phyloP scores from a whole-genome alignment of 495 filamentous ascomycete species.

The Daldinia vernicosa region DNA sequence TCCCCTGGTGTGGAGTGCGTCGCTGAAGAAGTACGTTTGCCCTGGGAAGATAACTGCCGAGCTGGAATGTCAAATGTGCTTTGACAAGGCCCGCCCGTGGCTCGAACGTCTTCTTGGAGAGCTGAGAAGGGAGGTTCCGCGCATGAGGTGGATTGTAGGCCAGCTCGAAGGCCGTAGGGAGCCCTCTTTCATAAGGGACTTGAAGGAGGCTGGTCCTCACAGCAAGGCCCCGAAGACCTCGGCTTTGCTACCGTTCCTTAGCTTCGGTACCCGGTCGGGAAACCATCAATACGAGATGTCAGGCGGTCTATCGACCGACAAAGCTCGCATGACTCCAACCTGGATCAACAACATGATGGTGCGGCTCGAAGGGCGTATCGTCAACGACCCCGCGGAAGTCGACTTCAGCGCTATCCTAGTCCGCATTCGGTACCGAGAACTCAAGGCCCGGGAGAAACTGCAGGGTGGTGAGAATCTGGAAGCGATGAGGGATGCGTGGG shows the following conservation, averaged over 20 bases:
- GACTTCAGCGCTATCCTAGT: not conserved
- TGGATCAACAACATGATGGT: not conserved
- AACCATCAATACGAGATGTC: constrained; percentile 10
- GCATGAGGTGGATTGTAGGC: constrained; percentile 1
- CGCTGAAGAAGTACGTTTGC: not conserved
- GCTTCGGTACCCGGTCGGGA: not conserved
- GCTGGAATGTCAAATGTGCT: not conserved
- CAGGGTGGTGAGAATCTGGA: not conserved
- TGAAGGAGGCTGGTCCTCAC: not conserved
- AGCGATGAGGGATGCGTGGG: constrained; percentile 3
- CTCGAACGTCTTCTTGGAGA: not conserved
- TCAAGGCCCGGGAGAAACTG: constrained; percentile 7
- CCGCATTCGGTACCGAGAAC: constrained; percentile 8
- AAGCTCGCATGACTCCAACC: not conserved
- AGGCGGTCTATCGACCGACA: constrained; percentile 3
- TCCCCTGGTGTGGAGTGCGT: not conserved
- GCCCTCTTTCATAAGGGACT: not conserved
- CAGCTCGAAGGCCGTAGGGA: not conserved
- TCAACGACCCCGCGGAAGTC: not conserved
- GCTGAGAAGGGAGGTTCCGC: constrained; percentile 5
- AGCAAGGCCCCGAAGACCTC: not conserved
- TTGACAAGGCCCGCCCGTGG: not conserved
- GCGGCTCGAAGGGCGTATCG: not conserved
- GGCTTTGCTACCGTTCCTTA: not conserved
- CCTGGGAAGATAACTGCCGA: not conserved